phyloP scores from a whole-genome alignment of 2,329 filamentous ascomycete genomes.

The Phaeosphaeria sp. region DNA sequence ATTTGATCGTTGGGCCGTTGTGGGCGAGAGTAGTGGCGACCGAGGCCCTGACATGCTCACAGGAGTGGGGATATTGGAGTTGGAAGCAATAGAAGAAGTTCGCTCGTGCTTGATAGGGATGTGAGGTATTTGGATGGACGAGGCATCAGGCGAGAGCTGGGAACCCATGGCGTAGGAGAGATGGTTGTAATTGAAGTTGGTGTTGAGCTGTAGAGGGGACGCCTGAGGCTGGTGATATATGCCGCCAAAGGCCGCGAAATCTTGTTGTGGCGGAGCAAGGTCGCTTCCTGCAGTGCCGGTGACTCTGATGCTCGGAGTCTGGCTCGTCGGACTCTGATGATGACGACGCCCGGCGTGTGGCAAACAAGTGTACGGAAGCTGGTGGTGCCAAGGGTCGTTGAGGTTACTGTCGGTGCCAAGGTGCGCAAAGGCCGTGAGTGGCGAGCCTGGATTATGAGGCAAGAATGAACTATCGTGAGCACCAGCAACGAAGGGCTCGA shows the following conservation, averaged over 20 bases:
- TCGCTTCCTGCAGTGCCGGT: constrained; percentile 34
- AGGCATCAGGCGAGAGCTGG: constrained; percentile 24
- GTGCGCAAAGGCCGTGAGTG: constrained; percentile 39
- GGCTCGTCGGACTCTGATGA: constrained; percentile 41
- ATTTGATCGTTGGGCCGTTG: constrained; percentile 24
- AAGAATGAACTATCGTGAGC: constrained; percentile 28
- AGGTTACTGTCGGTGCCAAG: constrained; percentile 30
- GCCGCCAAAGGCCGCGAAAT: constrained; percentile 31
- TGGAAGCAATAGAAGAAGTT: constrained; percentile 37
- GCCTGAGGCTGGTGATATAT: constrained; percentile 46
- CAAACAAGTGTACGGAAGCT: constrained; percentile 31
- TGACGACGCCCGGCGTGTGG: constrained; percentile 34
- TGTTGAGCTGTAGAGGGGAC: constrained; percentile 29
- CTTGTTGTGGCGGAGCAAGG: constrained; percentile 40
- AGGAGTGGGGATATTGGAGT: constrained; percentile 43
- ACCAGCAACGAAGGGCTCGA: constrained; percentile 20
- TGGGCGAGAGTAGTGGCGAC: constrained; percentile 40
- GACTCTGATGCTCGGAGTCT: constrained; percentile 39
- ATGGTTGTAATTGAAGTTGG: constrained; percentile 21
- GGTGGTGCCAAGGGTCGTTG: constrained; percentile 33
- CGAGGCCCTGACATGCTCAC: constrained; percentile 38
- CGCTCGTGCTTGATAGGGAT: constrained; percentile 35
- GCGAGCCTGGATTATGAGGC: constrained; percentile 37
- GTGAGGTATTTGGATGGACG: constrained; percentile 30
- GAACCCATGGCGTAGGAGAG: constrained; percentile 33